phyloP scores from a whole-genome alignment of 75 land plant genomes.

The Pinus taeda region DNA sequence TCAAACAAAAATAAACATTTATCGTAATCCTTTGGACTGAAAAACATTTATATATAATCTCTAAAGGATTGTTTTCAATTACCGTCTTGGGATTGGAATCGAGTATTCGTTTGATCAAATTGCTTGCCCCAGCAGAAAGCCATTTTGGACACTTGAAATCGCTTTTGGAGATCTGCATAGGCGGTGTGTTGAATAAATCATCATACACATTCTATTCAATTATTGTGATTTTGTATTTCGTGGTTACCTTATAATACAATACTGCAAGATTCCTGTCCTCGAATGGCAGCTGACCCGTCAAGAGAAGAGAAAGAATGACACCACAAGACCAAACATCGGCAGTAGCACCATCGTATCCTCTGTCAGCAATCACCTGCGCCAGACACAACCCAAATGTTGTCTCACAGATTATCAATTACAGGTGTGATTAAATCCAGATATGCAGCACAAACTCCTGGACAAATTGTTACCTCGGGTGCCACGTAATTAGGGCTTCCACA shows the following conservation, averaged over 20 bases:
- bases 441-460: no score
- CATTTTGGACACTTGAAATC: slow-evolving; percentile 66
- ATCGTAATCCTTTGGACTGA: not conserved
- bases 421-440: no score
- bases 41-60: not conserved
- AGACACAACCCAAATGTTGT: no score
- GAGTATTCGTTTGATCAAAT: slow-evolving; percentile 64
- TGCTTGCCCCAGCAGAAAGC: slow-evolving; percentile 69
- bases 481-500: slow-evolving; percentile 93
- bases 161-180: slow-evolving; percentile 67
- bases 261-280: slow-evolving; percentile 65
- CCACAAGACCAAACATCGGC: slow-evolving; percentile 73
- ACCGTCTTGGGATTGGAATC: slow-evolving; percentile 73
- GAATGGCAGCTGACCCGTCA: slow-evolving; percentile 71
- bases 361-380: slow-evolving; percentile 36
- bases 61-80: not conserved
- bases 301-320: slow-evolving; percentile 58
- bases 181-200: not conserved
- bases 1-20: not conserved
- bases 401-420: no score
- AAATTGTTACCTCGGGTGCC: slow-evolving; percentile 60
- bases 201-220: not conserved
- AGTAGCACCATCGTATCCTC: slow-evolving; percentile 72
- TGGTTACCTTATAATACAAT: slow-evolving; percentile 68
- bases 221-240: not conserved